A percentile compares a stretch with the other conserved stretches of the same genome.
Evolutionary conservation across 1,284 basidiomycete genomes (phyloP).

Genomic region (Leccinum solheimii): DNA sequence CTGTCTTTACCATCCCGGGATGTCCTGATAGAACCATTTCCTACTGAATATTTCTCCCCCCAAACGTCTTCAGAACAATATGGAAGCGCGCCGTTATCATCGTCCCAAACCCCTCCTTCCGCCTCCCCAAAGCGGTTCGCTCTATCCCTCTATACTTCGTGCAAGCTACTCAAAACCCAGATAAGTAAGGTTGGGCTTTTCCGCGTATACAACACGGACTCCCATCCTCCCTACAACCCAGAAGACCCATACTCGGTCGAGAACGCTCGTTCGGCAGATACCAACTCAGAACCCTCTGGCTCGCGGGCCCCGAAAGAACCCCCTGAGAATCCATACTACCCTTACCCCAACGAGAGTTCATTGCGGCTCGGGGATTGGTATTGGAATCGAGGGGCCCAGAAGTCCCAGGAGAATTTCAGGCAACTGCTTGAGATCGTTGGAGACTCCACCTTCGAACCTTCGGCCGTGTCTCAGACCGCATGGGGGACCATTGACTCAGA

Average conservation of each 20-base stretch:
- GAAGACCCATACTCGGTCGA: background rate
- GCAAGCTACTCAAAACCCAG: background rate
- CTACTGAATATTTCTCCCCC: background rate
- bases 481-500: background rate
- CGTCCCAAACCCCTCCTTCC: background rate
- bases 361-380: background rate
- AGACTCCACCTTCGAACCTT: background rate
- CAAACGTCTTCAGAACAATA: background rate
- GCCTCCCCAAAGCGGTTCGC: background rate
- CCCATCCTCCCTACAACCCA: background rate
- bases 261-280: background rate
- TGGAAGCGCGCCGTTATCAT: background rate
- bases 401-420: background rate
- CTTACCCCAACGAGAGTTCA: background rate
- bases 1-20: background rate
- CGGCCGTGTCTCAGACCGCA: background rate
- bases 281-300: background rate
- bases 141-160: background rate
- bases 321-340: background rate
- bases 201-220: background rate
- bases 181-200: background rate
- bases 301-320: background rate
- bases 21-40: background rate
- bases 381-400: background rate
- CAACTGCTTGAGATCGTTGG: background rate